These are phyloP conservation scores for Quercus rubra DNA, from an alignment of 306 rosid species.

Conservation along the genomic window DNA sequence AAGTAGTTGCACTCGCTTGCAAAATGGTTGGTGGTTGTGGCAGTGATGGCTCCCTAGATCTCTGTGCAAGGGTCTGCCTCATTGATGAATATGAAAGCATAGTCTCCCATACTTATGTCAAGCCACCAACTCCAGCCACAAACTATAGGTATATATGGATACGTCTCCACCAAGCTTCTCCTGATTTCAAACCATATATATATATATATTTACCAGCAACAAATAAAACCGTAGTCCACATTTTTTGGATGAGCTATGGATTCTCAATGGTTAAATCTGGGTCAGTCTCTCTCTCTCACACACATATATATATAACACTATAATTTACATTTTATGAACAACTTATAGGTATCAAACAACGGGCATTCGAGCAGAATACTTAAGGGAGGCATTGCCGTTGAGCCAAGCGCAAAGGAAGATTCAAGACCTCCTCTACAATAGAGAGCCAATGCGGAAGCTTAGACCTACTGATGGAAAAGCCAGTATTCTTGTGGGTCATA, in stretches of 20 bases:
- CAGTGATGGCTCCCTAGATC: slow-evolving; percentile 74
- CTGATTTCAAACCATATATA: too few species aligned
- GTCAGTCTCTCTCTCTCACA: too few species aligned
- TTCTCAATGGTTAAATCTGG: too few species aligned
- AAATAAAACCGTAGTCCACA: too few species aligned
- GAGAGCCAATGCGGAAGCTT: slow-evolving; percentile 83
- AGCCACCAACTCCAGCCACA: slow-evolving; percentile 68
- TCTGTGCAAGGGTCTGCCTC: slow-evolving; percentile 83
- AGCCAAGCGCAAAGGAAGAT: slow-evolving; percentile 71
- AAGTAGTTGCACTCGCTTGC: slow-evolving; percentile 82
- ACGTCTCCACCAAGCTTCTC: neutral
- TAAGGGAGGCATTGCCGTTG: slow-evolving; percentile 82
- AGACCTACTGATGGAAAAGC: slow-evolving; percentile 62
- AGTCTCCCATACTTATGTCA: slow-evolving; percentile 74
- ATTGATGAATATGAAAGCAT: slow-evolving; percentile 72
- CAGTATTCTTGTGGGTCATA: slow-evolving; percentile 85
- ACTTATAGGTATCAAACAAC: slow-evolving; percentile 74
- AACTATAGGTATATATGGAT: slow-evolving; percentile 52
- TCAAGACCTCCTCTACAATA: slow-evolving; percentile 82
- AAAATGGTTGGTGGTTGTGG: slow-evolving; percentile 90
- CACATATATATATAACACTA: neutral
- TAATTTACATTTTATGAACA: neutral
- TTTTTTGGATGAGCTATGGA: too few species aligned
- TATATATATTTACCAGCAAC: too few species aligned
- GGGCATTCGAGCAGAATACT: slow-evolving; percentile 73